Conservation (phyloP, 1,139 yeast species). For the Candida albicans region DNA sequence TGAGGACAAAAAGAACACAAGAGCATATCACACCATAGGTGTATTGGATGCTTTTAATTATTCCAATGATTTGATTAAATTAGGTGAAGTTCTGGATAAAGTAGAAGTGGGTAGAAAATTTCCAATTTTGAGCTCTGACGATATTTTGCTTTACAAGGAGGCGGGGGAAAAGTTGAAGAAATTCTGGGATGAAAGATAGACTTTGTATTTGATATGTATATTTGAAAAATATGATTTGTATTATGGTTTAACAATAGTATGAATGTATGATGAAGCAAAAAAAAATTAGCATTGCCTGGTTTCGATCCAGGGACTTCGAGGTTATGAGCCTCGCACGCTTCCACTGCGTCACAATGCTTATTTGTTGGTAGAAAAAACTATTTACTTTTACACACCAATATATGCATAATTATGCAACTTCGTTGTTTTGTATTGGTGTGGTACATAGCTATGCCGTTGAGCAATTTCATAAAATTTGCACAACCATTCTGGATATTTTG, state of each 20-base stretch:
- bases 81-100: slow-evolving; percentile 29
- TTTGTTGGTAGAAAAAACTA: too few species aligned
- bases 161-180: slow-evolving; percentile 22
- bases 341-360: slow-evolving; percentile 97
- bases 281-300: slow-evolving; percentile 90
- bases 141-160: slow-evolving; percentile 20
- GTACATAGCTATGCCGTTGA: too few species aligned
- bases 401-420: too few species aligned
- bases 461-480: too few species aligned
- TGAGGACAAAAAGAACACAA: slow-evolving; percentile 26
- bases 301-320: slow-evolving; percentile 99
- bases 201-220: not conserved
- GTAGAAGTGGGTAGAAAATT: slow-evolving; percentile 30
- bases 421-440: too few species aligned
- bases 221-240: not conserved
- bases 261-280: slow-evolving; percentile 12
- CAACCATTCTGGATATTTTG: too few species aligned
- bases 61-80: slow-evolving; percentile 20
- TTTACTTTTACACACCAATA: too few species aligned
- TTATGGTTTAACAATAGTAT: too few species aligned
- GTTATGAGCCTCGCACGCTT: slow-evolving; percentile 99
- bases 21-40: slow-evolving; percentile 46
- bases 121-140: slow-evolving; percentile 30
- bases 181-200: slow-evolving; percentile 15
- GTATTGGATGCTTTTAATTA: slow-evolving; percentile 23